Evolutionary conservation across 768 basidiomycete species (phyloP).

Genomic region (Coprinopsis sp.): DNA sequence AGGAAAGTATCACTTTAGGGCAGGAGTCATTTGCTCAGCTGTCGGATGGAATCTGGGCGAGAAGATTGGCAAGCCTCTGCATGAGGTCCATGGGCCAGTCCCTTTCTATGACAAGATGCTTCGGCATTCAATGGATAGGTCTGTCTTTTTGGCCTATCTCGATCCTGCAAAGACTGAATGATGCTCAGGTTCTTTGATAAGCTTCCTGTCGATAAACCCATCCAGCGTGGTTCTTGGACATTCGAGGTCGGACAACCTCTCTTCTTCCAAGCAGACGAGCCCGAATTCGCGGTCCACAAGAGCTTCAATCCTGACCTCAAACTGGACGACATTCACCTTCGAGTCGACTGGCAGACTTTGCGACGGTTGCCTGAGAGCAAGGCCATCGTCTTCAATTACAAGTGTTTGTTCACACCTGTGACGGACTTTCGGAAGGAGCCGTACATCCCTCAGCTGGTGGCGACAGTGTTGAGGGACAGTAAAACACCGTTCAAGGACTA

Average conservation of each 20-base stretch:
- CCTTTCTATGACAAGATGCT: constrained; percentile 49
- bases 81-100: constrained; percentile 43
- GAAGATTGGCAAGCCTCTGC: constrained; percentile 45
- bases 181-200: constrained; percentile 41
- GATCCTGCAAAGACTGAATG: background rate
- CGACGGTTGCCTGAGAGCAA: constrained; percentile 43
- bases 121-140: constrained; percentile 47
- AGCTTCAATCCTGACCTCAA: constrained; percentile 31
- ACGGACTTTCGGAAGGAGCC: constrained; percentile 40
- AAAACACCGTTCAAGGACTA: constrained; percentile 37
- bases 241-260: constrained; percentile 48
- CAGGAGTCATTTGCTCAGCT: constrained; percentile 42
- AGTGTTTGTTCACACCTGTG: constrained; percentile 48
- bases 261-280: constrained; percentile 37
- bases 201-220: constrained; percentile 42
- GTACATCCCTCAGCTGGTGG: constrained; percentile 42
- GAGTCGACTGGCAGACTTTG: constrained; percentile 55
- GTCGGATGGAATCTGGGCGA: constrained; percentile 44
- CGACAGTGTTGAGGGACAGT: constrained; percentile 38
- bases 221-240: constrained; percentile 50
- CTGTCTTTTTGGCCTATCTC: constrained; percentile 4
- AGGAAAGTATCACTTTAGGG: constrained; percentile 40
- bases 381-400: constrained; percentile 51
- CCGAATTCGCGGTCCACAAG: constrained; percentile 30
- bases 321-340: constrained; percentile 38